Conservation (phyloP, 257 asterid genomes). For the Plantago major region DNA sequence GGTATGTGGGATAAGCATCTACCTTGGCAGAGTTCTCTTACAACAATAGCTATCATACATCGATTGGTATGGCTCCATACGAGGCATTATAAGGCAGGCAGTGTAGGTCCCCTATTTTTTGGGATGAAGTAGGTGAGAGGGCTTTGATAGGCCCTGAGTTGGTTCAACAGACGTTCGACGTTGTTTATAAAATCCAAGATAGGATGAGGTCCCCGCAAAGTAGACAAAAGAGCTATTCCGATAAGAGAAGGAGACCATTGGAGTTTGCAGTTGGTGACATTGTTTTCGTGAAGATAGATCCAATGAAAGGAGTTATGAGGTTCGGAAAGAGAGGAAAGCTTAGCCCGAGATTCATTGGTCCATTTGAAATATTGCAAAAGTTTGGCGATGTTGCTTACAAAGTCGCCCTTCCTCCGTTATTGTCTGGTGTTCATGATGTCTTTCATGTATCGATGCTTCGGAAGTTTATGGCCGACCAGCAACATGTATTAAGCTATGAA, state of each 20-base stretch:
- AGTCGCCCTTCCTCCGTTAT: neutral
- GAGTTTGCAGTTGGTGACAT: neutral
- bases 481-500: too few species aligned
- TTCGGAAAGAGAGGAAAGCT: neutral
- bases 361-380: neutral
- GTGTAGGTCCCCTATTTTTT: neutral
- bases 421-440: too few species aligned
- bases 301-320: neutral
- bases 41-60: neutral
- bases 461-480: too few species aligned
- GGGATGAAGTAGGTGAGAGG: neutral
- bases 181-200: neutral
- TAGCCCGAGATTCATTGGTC: too few species aligned
- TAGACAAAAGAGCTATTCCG: neutral
- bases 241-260: too few species aligned
- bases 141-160: neutral
- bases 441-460: too few species aligned
- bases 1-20: too few species aligned
- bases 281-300: neutral
- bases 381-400: neutral
- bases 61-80: neutral
- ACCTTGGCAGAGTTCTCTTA: too few species aligned
- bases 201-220: neutral
- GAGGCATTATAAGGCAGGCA: too few species aligned
- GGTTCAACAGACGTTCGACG: neutral